A percentile compares a stretch with the other conserved stretches of the same genome.
Evolutionary conservation across 306 rosid genomes (phyloP).

Genomic region (Gastrolobium bilobum): DNA sequence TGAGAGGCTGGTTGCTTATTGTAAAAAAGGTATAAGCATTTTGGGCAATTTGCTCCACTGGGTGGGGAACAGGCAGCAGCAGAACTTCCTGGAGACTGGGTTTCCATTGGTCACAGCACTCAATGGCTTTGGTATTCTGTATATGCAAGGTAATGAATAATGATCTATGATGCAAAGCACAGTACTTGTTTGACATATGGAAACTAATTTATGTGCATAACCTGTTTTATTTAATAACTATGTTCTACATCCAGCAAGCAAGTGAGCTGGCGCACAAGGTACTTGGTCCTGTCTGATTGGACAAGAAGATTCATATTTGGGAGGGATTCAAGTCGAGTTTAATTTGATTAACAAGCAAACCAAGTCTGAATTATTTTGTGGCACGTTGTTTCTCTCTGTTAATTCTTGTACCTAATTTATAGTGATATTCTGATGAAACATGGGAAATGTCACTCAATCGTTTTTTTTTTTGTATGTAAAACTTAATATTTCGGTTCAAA

Average conservation of each 20-base stretch:
- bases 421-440: slow-evolving; percentile 3
- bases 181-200: not conserved
- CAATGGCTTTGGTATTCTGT: slow-evolving; percentile 99
- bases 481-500: too few relatives aligned
- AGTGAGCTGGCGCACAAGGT: slow-evolving; percentile 98
- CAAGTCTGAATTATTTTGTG: not conserved
- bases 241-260: slow-evolving; percentile 72
- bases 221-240: slow-evolving; percentile 3
- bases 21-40: slow-evolving; percentile 82
- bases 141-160: slow-evolving; percentile 79
- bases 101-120: slow-evolving; percentile 91
- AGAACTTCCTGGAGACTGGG: slow-evolving; percentile 99
- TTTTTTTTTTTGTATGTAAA: too few relatives aligned
- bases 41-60: slow-evolving; percentile 93
- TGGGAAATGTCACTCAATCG: too few relatives aligned
- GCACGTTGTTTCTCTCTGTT: not conserved
- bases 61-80: slow-evolving; percentile 97
- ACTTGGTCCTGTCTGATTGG: slow-evolving; percentile 88
- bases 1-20: slow-evolving; percentile 42
- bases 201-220: not conserved
- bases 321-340: slow-evolving; percentile 88
- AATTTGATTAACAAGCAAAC: slow-evolving; percentile 30
- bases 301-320: slow-evolving; percentile 86
- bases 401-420: slow-evolving; percentile 39
- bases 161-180: slow-evolving; percentile 4